Base-by-base conservation (phyloP, 768 basidiomycete genomes). In the Neoboletus subvelutipes region DNA sequence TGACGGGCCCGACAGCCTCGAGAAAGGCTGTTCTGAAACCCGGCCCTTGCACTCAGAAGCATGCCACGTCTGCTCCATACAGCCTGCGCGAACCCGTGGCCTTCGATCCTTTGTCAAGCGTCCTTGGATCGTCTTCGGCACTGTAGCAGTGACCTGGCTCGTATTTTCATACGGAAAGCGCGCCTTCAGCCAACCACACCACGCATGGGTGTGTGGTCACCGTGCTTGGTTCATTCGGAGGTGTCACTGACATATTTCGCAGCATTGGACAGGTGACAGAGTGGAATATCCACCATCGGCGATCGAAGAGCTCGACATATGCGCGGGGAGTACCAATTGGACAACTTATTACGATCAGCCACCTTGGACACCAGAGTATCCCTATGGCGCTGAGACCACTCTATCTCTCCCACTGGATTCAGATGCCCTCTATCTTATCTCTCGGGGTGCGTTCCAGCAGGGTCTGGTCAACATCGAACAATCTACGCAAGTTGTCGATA, bases 371-470 rank as follows among this genome's bases (percentile, higher is more conserved):
- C 24, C 28, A 4, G 56, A 59, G 3, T 54, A 61, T 29, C 67
- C 60, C 20, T 58, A 64, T 28, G 69, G 70, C n/a, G 70, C 73
- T 2, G 64, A 67, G 46, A 50, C 63, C 11, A 40, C 52, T 1
- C 64, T 75, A 56, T 58, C 66, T 20, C 71, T 77, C 15, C 72
- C 76, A 13, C 36, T 67, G 39, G 48, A 67, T 31, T 61, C 69
- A 11, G 71, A 76, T 37, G 56, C 45, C 7, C 59, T 76, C 45
- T 73, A 62, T 48, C 56, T 77, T 28, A 7, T 69, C 13, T 60
- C 75, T 46, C 70, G 61, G 36, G 75, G 75, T 15, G 43, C 33
- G 1, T 56, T 58, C 56, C 67, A 75, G 40, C 40, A 56, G 0
- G 75, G 76, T 26, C 20, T 42, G 13, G 63, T 73, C 34, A 62